Evolutionary conservation across 352 stramenopile species (phyloP).

Genomic region (Phytophthora hibernalis): DNA sequence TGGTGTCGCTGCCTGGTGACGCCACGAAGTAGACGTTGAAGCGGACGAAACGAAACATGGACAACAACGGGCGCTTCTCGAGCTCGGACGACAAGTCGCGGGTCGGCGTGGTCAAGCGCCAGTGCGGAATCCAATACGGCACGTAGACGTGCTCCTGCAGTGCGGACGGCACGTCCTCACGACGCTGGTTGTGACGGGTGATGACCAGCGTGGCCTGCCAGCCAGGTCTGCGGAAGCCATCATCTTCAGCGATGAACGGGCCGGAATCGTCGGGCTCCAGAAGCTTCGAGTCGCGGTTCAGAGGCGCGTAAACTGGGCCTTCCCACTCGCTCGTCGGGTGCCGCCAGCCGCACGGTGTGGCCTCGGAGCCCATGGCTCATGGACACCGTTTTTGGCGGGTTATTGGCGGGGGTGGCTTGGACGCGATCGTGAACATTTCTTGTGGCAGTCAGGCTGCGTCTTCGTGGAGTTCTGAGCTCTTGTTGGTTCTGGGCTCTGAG

Average conservation of each 20-base stretch:
- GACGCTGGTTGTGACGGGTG: background rate
- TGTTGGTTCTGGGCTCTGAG: background rate
- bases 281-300: background rate
- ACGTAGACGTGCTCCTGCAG: constrained; percentile 9
- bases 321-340: constrained; percentile 7
- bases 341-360: constrained; percentile 3
- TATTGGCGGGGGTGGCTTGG: background rate
- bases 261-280: background rate
- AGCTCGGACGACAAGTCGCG: background rate
- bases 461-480: constrained; percentile 16
- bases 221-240: background rate
- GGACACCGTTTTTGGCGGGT: background rate
- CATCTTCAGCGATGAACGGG: constrained; percentile 2
- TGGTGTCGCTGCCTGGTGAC: background rate
- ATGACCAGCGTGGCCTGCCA: constrained; percentile 5
- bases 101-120: background rate
- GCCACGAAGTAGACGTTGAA: constrained; percentile 2
- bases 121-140: constrained; percentile 4
- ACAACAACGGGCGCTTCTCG: background rate
- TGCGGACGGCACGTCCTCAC: background rate
- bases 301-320: constrained; percentile 8
- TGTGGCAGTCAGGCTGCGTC: constrained; percentile 1
- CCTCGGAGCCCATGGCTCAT: background rate
- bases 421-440: constrained; percentile 1
- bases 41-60: background rate